Evolutionary conservation across 148 eudicot genomes (phyloP).

Genomic region (Amaranthus cruentus): DNA sequence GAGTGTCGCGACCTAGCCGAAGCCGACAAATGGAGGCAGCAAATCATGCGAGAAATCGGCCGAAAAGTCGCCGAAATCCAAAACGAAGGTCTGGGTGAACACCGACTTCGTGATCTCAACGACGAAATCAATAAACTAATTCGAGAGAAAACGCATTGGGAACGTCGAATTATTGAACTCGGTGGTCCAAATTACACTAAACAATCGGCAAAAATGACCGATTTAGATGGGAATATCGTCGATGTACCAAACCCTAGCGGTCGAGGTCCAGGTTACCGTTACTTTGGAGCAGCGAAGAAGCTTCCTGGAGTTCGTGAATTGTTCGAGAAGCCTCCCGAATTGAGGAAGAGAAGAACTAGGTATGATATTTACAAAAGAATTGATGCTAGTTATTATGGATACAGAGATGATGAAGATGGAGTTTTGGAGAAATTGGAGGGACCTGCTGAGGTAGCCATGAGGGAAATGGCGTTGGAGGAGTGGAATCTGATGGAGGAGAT

Average conservation of each 20-base stretch:
- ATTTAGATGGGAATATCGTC: slow-evolving; percentile 86
- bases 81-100: slow-evolving; percentile 87
- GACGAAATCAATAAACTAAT: slow-evolving; percentile 82
- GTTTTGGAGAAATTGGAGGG: slow-evolving; percentile 67
- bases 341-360: slow-evolving; percentile 78
- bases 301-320: slow-evolving; percentile 78
- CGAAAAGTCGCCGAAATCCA: slow-evolving; percentile 85
- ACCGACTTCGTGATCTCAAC: slow-evolving; percentile 74
- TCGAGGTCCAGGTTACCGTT: slow-evolving; percentile 79
- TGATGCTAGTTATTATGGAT: slow-evolving; percentile 87
- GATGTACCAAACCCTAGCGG: slow-evolving; percentile 96
- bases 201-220: slow-evolving; percentile 80
- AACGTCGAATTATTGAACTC: slow-evolving; percentile 66
- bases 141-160: slow-evolving; percentile 85
- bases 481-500: slow-evolving; percentile 85
- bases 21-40: slow-evolving; percentile 91
- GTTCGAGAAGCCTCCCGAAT: slow-evolving; percentile 92
- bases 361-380: slow-evolving; percentile 85
- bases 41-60: slow-evolving; percentile 84
- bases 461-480: slow-evolving; percentile 58
- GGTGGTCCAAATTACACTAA: slow-evolving; percentile 77
- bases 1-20: slow-evolving; percentile 93
- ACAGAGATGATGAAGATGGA: slow-evolving; percentile 92
- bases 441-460: slow-evolving; percentile 69
- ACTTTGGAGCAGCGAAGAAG: slow-evolving; percentile 95